Evolutionary conservation across 495 filamentous ascomycete species (phyloP).

Genomic region (Diplogelasinospora grovesii): DNA sequence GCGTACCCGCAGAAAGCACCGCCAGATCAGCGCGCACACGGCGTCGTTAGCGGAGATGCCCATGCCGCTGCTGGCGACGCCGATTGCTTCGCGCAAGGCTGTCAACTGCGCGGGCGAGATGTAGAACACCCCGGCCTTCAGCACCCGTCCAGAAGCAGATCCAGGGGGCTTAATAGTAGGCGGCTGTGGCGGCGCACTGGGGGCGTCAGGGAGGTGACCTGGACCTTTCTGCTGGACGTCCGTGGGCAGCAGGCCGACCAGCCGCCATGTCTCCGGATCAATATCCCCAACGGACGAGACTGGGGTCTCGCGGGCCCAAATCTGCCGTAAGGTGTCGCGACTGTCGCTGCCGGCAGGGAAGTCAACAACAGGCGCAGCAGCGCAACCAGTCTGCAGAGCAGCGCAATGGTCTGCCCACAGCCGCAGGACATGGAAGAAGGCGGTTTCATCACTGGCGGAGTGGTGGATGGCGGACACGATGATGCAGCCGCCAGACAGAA

Average conservation of each 20-base stretch:
- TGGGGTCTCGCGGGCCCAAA: slow-evolving; percentile 4
- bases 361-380: not conserved
- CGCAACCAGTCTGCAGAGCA: not conserved
- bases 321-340: not conserved
- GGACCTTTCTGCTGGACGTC: too few relatives aligned
- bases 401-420: slow-evolving; percentile 12
- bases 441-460: slow-evolving; percentile 5
- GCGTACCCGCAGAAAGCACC: slow-evolving; percentile 5
- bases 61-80: not conserved
- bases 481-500: slow-evolving; percentile 10
- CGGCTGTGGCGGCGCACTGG: too few relatives aligned
- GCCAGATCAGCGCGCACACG: slow-evolving; percentile 13
- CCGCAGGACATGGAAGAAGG: slow-evolving; percentile 2
- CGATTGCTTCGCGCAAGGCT: slow-evolving; percentile 1
- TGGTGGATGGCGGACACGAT: slow-evolving; percentile 5
- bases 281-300: not conserved
- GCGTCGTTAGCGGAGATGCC: slow-evolving; percentile 13
- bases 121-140: slow-evolving; percentile 11
- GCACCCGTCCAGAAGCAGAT: too few relatives aligned
- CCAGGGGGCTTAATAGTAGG: too few relatives aligned
- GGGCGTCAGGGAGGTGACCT: too few relatives aligned
- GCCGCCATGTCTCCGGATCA: not conserved
- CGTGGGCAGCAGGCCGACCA: slow-evolving; percentile 4
- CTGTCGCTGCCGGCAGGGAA: slow-evolving; percentile 1
- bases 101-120: slow-evolving; percentile 6